Base-by-base conservation (phyloP, 1,284 basidiomycete species). In the Macrocystidia cucumis region DNA sequence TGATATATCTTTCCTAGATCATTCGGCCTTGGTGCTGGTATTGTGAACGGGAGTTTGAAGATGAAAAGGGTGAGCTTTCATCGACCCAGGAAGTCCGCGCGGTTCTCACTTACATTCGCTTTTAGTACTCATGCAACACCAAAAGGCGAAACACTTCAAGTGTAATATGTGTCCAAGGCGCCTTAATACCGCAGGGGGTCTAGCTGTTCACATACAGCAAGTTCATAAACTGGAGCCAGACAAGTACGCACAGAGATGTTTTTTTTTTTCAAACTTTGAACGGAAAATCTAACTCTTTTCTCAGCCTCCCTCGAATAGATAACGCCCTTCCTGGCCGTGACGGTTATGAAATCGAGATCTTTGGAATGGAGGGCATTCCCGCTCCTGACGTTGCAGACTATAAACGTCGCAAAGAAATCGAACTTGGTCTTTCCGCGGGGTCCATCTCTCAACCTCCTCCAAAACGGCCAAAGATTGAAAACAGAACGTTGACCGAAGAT, bases 111-210 rank as follows among this genome's bases (percentile, higher is more conserved):
- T 13, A 33, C 29, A 35, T 37, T 42, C 18, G 35, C 35, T 25
- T 40, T 4, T 49, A 93, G 96, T 98, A 42, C 75, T 98, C 44
- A 87, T 98, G 76, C 91, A 96, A 59, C 95, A 98, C 60, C 96
- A 98, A 58, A 98, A 98, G 65, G 95, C 95, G 11, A 98, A 98
- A 62, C 95, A 98, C 57, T 98, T 98, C 74, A 93, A 93, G 60
- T 98, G 95, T 55, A 83, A 85, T 42, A 81, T 95, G 68, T 98
- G 95, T 56, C 96, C 96, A 9, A 72, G 95, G 47, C 78, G 93
- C 43, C 69, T 98, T 44, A 98, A 98, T 56, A 96, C 96, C 0
- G 96, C 95, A 1, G 95, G 95, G 48, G 95, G 95, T 62, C 68
- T 98, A 17, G 91, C 93, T n/a, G 95, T 98, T 9, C 95, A 98